Base-by-base conservation (phyloP, 257 asterid species). In the Rauvolfia tetraphylla region DNA sequence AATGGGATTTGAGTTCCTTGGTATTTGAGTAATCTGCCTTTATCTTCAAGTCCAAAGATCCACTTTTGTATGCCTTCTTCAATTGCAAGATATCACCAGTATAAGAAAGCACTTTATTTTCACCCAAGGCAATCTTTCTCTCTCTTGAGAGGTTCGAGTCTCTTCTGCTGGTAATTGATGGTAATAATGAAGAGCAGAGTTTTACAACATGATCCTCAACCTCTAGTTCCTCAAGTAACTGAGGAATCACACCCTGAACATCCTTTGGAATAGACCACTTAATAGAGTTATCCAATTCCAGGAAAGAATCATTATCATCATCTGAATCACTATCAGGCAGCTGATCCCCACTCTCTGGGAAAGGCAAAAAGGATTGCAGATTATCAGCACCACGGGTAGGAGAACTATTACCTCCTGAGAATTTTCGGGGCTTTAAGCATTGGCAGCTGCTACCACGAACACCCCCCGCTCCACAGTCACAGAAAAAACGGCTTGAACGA, bases 381-480 rank as follows among this genome's bases (percentile, higher is more conserved):
- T 86, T 87, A 79, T 90, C 86, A 74, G 90, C 71, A 82, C 84
- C 76, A 5, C 89, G 92, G 82, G 79, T 68, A 42, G 97, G 87
- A 74, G 88, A 87, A 80, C 67, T 83, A 77, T 78, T 88, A 78
- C 88, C 85, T 78, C 96, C 96, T 80, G 89, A 83, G 81, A 87
- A 88, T 79, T 93, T 91, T 78, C 99, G 91, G 81, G 99, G 98
- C 82, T 95, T 93, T 87, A 95, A 84, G 87, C 99, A 93, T 85
- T 89, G 97, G 81, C 99, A 95, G 77, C 93, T 90, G 90, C 91
- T 93, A 54, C 99, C 99, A 63, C 97, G 89, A 74, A 95, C 98
- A 76, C 99, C 98, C 61, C 99, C 99, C 17, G 98, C 99, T 48
- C 99, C 99, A 83, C 99, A 95, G 73, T 95, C 99, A 62, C 99